Evolutionary conservation across 192 early-diverging fungal genomes (phyloP).

Genomic region (Physocladia obscura): DNA sequence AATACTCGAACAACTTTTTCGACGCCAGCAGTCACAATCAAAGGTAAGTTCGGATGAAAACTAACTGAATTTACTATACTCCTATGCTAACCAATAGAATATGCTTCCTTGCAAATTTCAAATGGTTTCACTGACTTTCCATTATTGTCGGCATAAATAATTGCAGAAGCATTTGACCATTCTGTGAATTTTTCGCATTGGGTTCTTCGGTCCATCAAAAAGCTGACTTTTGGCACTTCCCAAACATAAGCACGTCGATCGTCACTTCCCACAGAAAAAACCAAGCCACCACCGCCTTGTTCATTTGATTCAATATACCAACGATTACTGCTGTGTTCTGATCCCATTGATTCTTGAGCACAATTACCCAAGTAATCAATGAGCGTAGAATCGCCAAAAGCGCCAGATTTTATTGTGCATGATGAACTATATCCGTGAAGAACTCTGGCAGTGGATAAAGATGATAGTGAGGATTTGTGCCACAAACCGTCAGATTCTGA

Average conservation of each 20-base stretch:
- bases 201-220: constrained; percentile 2
- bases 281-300: neutral
- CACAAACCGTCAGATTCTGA: constrained; percentile 6
- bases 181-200: neutral
- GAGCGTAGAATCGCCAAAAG: neutral
- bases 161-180: neutral
- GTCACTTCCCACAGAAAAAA: constrained; percentile 27
- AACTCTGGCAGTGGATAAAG: no score
- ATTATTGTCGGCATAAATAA: neutral
- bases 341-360: neutral
- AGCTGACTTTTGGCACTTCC: constrained; percentile 6
- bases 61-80: constrained; percentile 22
- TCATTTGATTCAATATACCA: neutral
- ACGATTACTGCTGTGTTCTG: neutral
- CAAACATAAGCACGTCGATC: constrained; percentile 25
- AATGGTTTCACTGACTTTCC: neutral
- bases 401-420: constrained; percentile 22
- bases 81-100: neutral
- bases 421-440: no score
- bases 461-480: no score
- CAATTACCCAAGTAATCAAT: neutral
- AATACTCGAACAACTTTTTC: constrained; percentile 23
- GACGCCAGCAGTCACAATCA: constrained; percentile 29
- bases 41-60: constrained; percentile 3
- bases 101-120: constrained; percentile 2